Evolutionary conservation across 2,329 filamentous ascomycete species (phyloP).

Genomic region (Epichloe baconii): DNA sequence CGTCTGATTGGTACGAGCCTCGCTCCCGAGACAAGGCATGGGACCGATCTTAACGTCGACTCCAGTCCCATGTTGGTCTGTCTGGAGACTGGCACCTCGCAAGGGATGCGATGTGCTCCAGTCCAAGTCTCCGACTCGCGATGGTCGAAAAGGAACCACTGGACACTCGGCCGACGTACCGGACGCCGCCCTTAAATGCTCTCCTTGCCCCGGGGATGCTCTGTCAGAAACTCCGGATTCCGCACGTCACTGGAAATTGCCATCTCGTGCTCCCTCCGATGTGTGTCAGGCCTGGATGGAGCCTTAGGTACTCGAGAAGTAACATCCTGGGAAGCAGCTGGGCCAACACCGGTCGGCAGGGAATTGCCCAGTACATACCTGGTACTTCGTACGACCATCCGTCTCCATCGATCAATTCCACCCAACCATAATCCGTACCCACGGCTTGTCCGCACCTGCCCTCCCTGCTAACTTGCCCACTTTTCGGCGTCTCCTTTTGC

Average conservation of each 20-base stretch:
- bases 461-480: constrained; percentile 1
- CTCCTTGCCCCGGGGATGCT: too few species aligned
- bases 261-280: neutral
- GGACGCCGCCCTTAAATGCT: neutral
- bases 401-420: too few species aligned
- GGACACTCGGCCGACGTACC: neutral
- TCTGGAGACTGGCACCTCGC: too few species aligned
- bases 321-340: too few species aligned
- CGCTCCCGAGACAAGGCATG: neutral
- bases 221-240: too few species aligned
- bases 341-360: too few species aligned
- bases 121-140: too few species aligned
- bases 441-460: neutral
- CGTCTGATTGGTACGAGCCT: neutral
- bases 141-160: neutral
- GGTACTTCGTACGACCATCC: neutral
- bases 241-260: neutral
- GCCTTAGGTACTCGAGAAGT: neutral
- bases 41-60: neutral
- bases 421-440: neutral
- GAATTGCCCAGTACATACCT: neutral
- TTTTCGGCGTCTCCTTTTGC: constrained; percentile 6
- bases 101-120: too few species aligned
- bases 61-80: too few species aligned
- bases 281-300: neutral